phyloP scores from a whole-genome alignment of 2,329 filamentous ascomycete species.

The Colletotrichum sp. region DNA sequence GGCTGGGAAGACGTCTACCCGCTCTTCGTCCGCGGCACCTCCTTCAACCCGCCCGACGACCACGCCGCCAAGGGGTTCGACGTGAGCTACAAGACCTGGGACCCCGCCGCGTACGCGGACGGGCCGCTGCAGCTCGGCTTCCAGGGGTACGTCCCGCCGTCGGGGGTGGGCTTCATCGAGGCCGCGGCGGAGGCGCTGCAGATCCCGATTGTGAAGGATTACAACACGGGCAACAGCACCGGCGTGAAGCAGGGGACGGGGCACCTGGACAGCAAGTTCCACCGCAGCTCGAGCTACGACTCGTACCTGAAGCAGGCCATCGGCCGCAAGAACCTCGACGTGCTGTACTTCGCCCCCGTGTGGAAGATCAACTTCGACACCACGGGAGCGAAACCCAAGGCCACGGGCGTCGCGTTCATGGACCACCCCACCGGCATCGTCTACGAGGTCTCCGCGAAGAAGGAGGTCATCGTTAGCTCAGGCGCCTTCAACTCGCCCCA shows the following conservation, averaged over 20 bases:
- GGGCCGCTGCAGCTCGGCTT: slow-evolving; percentile 28
- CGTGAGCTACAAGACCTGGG: slow-evolving; percentile 29
- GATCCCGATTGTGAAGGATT: slow-evolving; percentile 28
- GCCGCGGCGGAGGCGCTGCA: slow-evolving; percentile 23
- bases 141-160: slow-evolving; percentile 32
- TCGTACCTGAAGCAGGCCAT: slow-evolving; percentile 26
- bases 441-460: slow-evolving; percentile 19
- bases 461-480: slow-evolving; percentile 20
- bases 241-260: slow-evolving; percentile 32
- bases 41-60: slow-evolving; percentile 27
- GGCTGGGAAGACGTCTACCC: slow-evolving; percentile 31
- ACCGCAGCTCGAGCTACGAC: slow-evolving; percentile 30
- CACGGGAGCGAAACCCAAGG: slow-evolving; percentile 22
- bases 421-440: slow-evolving; percentile 26
- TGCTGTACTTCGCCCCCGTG: slow-evolving; percentile 28
- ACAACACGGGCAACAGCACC: slow-evolving; percentile 29
- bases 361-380: slow-evolving; percentile 22
- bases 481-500: slow-evolving; percentile 23
- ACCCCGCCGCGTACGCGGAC: slow-evolving; percentile 28
- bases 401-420: slow-evolving; percentile 27
- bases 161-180: slow-evolving; percentile 30
- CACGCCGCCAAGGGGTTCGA: slow-evolving; percentile 27
- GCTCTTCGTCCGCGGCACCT: slow-evolving; percentile 27
- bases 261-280: slow-evolving; percentile 25
- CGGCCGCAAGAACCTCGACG: slow-evolving; percentile 26